Evolutionary conservation across 768 basidiomycete species (phyloP), one percentile per base, ranked within the genome.

Genomic region (Kondoa subrosea): DNA sequence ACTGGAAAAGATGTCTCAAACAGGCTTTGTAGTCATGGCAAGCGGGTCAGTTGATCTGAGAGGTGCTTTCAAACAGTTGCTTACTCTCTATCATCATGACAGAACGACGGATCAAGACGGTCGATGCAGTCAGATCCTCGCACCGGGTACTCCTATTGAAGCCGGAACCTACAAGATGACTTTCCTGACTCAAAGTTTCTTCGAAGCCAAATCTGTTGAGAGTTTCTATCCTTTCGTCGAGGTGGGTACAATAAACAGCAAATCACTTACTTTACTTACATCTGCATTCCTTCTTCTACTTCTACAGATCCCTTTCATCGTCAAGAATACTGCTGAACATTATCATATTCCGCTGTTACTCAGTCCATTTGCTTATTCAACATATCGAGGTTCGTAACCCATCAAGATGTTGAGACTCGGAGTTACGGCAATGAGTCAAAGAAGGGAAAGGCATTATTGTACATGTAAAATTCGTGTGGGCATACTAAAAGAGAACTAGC

Each of bases 211-310:
- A 4, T 70, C 66, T 1, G 67, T 74, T 34, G 27, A 70, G 26
- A 70, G 67, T 14, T 76, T 76, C 67, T 76, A 75, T 66, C 76
- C 76, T 15, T 74, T 72, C 59, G 69, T 76, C 61, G 76, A 76
- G 70, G 75, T 76, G 26, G 30, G 71, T 25, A n/a, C n/a, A n/a
- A n/a, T n/a, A n/a, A n/a, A n/a, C n/a, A n/a, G 29, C 59, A 30
- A 2, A 12, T 2, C 26, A n/a, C 30, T 21, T 17, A 8, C 1
- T 29, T 67, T 15, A 59, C 25, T 2, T 2, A 25, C 50, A n/a
- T 17, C 26, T 27, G 21, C 21, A 25, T 2, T 61, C 33, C 1
- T 2, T 58, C 31, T 27, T 33, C 17, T 3, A 33, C 0, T 0
- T 1, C 61, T 8, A 63, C 67, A 75, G 74, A 73, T 76, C 34